Percentiles rank a stretch among this genome's conserved stretches.
Conservation (phyloP, 768 basidiomycete genomes). For the Collybia sp. region DNA sequence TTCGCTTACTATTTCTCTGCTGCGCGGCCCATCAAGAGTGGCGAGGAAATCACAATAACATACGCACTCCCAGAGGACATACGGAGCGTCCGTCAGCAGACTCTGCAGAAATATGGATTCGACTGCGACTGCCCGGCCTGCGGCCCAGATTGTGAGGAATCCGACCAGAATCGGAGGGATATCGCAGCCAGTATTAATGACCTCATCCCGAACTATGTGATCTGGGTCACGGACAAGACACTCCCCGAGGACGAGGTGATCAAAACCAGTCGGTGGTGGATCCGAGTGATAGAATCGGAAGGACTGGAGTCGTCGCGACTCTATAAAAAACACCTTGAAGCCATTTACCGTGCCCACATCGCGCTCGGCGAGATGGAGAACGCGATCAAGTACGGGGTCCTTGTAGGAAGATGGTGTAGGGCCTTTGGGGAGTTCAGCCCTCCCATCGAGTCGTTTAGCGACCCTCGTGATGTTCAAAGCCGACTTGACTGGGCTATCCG, state of each 20-base stretch:
- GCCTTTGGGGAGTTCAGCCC: too few species aligned
- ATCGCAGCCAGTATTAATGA: slow-evolving; percentile 9
- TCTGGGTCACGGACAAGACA: slow-evolving; percentile 10
- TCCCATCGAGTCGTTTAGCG: too few species aligned
- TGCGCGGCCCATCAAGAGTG: slow-evolving; percentile 18
- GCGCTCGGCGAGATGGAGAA: too few species aligned
- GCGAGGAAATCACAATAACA: slow-evolving; percentile 24
- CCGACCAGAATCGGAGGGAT: slow-evolving; percentile 17
- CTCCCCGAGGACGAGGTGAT: slow-evolving; percentile 14
- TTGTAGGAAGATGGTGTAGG: too few species aligned
- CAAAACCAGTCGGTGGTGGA: slow-evolving; percentile 12
- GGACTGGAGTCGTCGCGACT: too few species aligned
- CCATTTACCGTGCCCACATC: too few species aligned
- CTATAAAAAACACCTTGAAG: too few species aligned
- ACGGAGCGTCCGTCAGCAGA: slow-evolving; percentile 15
- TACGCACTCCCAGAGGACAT: slow-evolving; percentile 18
- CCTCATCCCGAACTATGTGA: slow-evolving; percentile 7
- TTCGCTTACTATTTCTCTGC: slow-evolving; percentile 25
- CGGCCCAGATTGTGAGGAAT: slow-evolving; percentile 11
- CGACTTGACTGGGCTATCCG: too few species aligned
- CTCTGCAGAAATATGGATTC: slow-evolving; percentile 23
- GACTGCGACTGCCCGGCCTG: slow-evolving; percentile 21
- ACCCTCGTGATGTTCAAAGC: too few species aligned
- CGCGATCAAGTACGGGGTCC: too few species aligned
- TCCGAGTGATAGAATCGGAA: slow-evolving; percentile 11